phyloP scores from a whole-genome alignment of 2,329 filamentous ascomycete genomes.

The Fonsecaea multimorphosa region DNA sequence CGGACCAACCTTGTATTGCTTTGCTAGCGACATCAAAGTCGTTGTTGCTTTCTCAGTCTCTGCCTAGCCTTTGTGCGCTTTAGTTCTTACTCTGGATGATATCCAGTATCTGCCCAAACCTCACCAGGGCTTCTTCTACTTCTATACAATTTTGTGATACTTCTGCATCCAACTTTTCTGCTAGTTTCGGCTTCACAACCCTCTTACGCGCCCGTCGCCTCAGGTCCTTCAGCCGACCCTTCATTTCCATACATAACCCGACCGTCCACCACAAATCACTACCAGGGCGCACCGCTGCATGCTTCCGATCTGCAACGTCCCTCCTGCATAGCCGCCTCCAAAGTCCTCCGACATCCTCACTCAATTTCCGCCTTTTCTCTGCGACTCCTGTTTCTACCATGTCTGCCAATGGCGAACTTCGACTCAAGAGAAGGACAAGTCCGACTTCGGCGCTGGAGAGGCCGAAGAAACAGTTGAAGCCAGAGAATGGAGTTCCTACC shows the following conservation, averaged over 20 bases:
- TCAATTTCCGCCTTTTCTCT: constrained; percentile 3
- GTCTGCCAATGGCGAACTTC: constrained; percentile 57
- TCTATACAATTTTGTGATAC: constrained; percentile 23
- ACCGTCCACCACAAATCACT: not conserved
- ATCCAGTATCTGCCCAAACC: constrained; percentile 26
- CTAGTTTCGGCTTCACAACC: not conserved
- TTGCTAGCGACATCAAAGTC: not conserved
- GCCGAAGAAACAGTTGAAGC: constrained; percentile 62
- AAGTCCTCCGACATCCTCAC: not conserved
- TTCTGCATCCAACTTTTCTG: constrained; percentile 12
- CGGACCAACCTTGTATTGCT: not conserved
- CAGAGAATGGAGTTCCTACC: constrained; percentile 51
- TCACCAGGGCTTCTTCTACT: constrained; percentile 27
- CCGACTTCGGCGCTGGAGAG: constrained; percentile 57
- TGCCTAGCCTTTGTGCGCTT: constrained; percentile 5
- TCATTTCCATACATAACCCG: constrained; percentile 1
- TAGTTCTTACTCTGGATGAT: constrained; percentile 30
- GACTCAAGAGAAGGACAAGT: constrained; percentile 63
- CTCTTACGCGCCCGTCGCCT: constrained; percentile 6
- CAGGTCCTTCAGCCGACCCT: not conserved
- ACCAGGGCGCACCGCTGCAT: constrained; percentile 12
- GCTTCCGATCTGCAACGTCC: constrained; percentile 15
- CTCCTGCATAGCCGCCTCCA: not conserved
- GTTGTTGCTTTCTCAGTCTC: not conserved
- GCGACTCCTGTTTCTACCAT: constrained; percentile 43